Percentiles rank a stretch among this genome's conserved stretches.
phyloP scores from a whole-genome alignment of 2,329 filamentous ascomycete genomes.

The Fusarium papillatum region DNA sequence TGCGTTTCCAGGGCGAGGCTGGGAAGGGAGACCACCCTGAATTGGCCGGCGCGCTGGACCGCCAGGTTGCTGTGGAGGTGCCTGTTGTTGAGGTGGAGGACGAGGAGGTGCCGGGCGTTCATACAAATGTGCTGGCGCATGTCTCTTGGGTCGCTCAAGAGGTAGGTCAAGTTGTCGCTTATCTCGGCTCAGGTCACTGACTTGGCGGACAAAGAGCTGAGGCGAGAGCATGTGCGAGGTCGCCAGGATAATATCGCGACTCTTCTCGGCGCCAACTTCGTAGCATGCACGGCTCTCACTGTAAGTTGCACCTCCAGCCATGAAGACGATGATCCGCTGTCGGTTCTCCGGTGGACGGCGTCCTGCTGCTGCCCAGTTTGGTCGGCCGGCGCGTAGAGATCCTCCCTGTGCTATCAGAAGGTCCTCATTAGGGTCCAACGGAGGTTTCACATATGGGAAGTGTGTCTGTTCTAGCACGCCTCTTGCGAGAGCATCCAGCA shows the following conservation, averaged over 20 bases:
- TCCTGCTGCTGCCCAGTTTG: conserved; percentile 92
- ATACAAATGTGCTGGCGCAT: conserved; percentile 88
- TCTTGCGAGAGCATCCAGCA: conserved; percentile 81
- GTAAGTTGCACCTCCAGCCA: conserved; percentile 96
- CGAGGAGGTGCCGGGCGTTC: conserved; percentile 75
- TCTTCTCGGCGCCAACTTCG: conserved; percentile 79
- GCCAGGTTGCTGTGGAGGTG: conserved; percentile 30
- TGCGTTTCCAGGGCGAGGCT: conserved; percentile 41
- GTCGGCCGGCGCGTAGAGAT: conserved; percentile 91
- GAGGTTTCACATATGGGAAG: conserved; percentile 83
- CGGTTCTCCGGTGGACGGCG: conserved; percentile 81
- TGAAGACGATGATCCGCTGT: conserved; percentile 92
- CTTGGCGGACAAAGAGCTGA: conserved; percentile 83
- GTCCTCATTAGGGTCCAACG: conserved; percentile 73
- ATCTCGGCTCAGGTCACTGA: conserved; percentile 83
- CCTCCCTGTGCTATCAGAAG: conserved; percentile 70
- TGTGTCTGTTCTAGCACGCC: conserved; percentile 75
- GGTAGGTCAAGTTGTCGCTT: conserved; percentile 85
- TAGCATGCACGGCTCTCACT: conserved; percentile 93
- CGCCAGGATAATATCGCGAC: conserved; percentile 87
- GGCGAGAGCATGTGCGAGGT: conserved; percentile 96
- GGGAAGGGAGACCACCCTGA: conserved; percentile 43
- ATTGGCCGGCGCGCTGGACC: conserved; percentile 36
- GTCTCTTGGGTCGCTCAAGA: conserved; percentile 82
- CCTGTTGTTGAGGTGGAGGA: conserved; percentile 48